Evolutionary conservation across 495 filamentous ascomycete species (phyloP), one percentile per base, ranked within the genome.

Genomic region (Eremomyces bilateralis): DNA sequence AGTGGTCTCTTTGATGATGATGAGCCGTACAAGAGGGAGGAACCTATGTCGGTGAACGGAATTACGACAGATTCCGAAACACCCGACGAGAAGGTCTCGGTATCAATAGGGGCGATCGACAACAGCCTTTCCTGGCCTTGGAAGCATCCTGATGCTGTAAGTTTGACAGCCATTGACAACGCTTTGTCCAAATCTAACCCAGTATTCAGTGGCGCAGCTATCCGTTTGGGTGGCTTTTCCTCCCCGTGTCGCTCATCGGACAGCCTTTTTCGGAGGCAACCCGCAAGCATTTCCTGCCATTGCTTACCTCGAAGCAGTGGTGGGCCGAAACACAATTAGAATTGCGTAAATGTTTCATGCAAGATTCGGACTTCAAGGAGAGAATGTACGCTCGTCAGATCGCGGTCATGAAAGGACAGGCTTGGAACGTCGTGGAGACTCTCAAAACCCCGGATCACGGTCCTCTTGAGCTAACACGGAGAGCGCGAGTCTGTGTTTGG

Each of bases 111-210:
- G 17, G 88, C 88, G 36, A 97, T 97, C 43, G 88, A 97, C 51
- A 97, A 97, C 52, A 93, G 83, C 44, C 49, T 97, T 35, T 95
- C 88, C 4, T 97, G 90, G 80, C 88, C 88, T 6, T 97, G 88
- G 88, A 97, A 97, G 53, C 88, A 97, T 45, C 88, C 88, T 1
- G 88, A 97, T 60, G 84, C 88, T 33, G 70, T 75, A 62, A 53
- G 69, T 57, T 5, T 22, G 18, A 30, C 4, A 8, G 20, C 30
- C 8, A 8, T 32, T 18, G 3, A 15, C 20, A 17, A 10, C 31
- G 15, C 22, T 18, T 20, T 15, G 28, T 12, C n/a, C 20, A 33
- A 15, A 18, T 20, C 20, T 47, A 40, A 44, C 34, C 20, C 21
- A 37, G 38, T 13, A 29, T 27, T 8, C 33, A 75, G 65, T 77